These are phyloP conservation scores for Ceratocystis cubensis DNA, from an alignment of 2,329 filamentous ascomycete species.

Conservation along the genomic window DNA sequence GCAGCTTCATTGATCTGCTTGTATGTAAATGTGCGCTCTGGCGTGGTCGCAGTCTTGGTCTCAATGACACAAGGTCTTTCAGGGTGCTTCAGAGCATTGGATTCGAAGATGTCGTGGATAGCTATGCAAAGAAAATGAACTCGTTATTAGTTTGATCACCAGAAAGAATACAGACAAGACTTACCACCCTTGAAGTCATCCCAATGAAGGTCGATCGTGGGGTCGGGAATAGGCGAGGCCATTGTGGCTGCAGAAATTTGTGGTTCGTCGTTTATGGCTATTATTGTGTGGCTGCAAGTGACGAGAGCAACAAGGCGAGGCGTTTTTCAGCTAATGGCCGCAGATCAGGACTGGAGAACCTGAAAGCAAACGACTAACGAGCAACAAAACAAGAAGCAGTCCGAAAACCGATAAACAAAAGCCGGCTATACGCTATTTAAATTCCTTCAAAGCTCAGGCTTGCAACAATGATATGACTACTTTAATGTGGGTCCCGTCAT, in stretches of 20 bases:
- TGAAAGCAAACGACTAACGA: neutral
- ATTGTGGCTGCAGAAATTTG: conserved; percentile 9
- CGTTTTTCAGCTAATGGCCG: neutral
- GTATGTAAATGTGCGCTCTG: conserved; percentile 65
- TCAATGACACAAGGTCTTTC: conserved; percentile 42
- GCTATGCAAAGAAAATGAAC: conserved; percentile 26
- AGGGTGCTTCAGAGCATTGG: conserved; percentile 55
- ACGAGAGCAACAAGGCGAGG: neutral
- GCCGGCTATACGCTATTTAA: neutral
- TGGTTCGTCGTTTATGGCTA: neutral
- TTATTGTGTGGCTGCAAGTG: neutral
- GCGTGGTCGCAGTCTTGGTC: conserved; percentile 32
- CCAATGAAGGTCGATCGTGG: conserved; percentile 56
- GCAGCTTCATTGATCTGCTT: conserved; percentile 74
- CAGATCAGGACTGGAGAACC: conserved; percentile 14
- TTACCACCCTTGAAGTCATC: conserved; percentile 43
- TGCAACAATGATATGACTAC: neutral
- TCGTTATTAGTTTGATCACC: neutral
- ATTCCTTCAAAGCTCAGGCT: neutral
- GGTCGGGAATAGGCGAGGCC: conserved; percentile 41
- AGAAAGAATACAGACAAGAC: neutral
- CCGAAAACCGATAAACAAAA: neutral
- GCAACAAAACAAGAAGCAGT: neutral
- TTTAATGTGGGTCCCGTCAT: conserved; percentile 1
- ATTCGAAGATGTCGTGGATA: conserved; percentile 58